Conservation (phyloP, 176 grass and related monocot genomes). For the barley (Hordeum vulgare) region MorexV3_pseudomolecules_assembly NC_058518.1:505555929-505556428, state of each 20-base stretch:
- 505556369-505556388: conserved; percentile 77
- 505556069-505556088: conserved; percentile 54
- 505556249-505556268: not conserved
- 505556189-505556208: not conserved
- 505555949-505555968: conserved; percentile 74
- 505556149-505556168: conserved; percentile 81
- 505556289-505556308: not conserved
- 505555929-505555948: conserved; percentile 83
- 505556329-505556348: conserved; percentile 47
- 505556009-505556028: conserved; percentile 5
- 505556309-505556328: not conserved
- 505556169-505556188: not conserved
- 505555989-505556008: conserved; percentile 21
- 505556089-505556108: conserved; percentile 89
- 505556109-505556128: conserved; percentile 97
- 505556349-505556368: conserved; percentile 70
- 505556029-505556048: not conserved
- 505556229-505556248: not conserved
- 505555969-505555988: conserved; percentile 66
- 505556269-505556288: not conserved
- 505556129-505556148: conserved; percentile 58
- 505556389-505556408: conserved; percentile 88
- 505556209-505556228: not conserved
- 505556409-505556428: conserved; percentile 15
- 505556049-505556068: not conserved